These are phyloP conservation scores for Colletotrichum siamense DNA, from an alignment of 2,329 filamentous ascomycete genomes.

Conservation along the genomic window DNA sequence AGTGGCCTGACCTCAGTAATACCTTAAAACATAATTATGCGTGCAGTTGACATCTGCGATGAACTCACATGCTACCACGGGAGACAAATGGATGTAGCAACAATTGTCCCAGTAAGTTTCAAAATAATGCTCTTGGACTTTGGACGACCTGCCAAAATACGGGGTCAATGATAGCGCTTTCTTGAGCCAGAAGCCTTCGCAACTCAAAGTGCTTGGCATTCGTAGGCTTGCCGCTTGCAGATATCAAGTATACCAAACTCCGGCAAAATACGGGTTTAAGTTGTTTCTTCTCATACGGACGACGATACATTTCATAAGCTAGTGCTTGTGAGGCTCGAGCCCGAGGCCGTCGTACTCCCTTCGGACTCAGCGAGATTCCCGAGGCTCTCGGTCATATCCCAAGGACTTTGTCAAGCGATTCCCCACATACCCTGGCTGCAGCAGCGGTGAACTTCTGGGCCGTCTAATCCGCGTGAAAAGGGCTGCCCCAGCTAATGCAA, in stretches of 20 bases:
- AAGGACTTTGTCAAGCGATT: not conserved
- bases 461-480: not conserved
- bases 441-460: not conserved
- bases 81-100: too few relatives aligned
- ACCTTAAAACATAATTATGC: too few relatives aligned
- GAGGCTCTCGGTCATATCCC: not conserved
- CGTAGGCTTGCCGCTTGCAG: too few relatives aligned
- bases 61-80: accelerated
- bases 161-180: too few relatives aligned
- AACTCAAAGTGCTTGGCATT: too few relatives aligned
- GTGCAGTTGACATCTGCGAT: too few relatives aligned
- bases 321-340: not conserved
- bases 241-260: too few relatives aligned
- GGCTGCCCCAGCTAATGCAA: not conserved
- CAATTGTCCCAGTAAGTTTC: too few relatives aligned
- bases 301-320: not conserved
- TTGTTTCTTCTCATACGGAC: too few relatives aligned
- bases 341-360: not conserved
- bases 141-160: too few relatives aligned
- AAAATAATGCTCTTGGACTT: too few relatives aligned
- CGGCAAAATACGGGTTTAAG: accelerated
- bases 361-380: not conserved
- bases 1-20: accelerated
- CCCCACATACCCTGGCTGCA: not conserved
- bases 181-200: too few relatives aligned